These are phyloP conservation scores for Diaporthe velutina DNA, from an alignment of 2,329 filamentous ascomycete genomes.

Conservation along the genomic window DNA sequence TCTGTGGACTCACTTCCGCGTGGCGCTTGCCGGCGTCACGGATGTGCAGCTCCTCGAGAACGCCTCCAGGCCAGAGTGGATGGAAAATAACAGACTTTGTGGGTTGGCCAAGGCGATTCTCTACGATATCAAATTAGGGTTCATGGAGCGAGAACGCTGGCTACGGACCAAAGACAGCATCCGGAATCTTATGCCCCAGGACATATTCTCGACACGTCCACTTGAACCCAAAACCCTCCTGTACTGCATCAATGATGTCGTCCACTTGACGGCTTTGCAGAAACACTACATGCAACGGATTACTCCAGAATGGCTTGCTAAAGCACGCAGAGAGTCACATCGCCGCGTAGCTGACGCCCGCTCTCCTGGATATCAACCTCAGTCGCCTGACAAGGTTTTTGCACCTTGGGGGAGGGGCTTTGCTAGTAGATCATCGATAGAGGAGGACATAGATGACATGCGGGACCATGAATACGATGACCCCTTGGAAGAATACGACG, in stretches of 20 bases:
- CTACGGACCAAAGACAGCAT: not conserved
- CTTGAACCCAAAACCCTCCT: slow-evolving; percentile 31
- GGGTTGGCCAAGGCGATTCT: slow-evolving; percentile 39
- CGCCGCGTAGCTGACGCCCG: slow-evolving; percentile 37
- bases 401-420: too few relatives aligned
- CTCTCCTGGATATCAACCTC: slow-evolving; percentile 39
- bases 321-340: slow-evolving; percentile 36
- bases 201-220: slow-evolving; percentile 39
- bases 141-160: not conserved
- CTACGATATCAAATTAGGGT: slow-evolving; percentile 24
- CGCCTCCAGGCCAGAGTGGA: slow-evolving; percentile 37
- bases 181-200: slow-evolving; percentile 14
- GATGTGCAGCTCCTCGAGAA: slow-evolving; percentile 50
- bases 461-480: too few relatives aligned
- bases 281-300: slow-evolving; percentile 39
- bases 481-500: too few relatives aligned
- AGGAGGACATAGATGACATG: too few relatives aligned
- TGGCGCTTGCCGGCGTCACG: slow-evolving; percentile 43
- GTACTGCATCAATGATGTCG: slow-evolving; percentile 41
- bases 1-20: slow-evolving; percentile 42
- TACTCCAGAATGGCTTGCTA: slow-evolving; percentile 38
- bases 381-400: slow-evolving; percentile 40
- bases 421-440: too few relatives aligned
- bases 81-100: slow-evolving; percentile 37
- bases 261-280: slow-evolving; percentile 39